phyloP scores from a whole-genome alignment of 441 rosid species.

The Aquilaria agallochum region DNA sequence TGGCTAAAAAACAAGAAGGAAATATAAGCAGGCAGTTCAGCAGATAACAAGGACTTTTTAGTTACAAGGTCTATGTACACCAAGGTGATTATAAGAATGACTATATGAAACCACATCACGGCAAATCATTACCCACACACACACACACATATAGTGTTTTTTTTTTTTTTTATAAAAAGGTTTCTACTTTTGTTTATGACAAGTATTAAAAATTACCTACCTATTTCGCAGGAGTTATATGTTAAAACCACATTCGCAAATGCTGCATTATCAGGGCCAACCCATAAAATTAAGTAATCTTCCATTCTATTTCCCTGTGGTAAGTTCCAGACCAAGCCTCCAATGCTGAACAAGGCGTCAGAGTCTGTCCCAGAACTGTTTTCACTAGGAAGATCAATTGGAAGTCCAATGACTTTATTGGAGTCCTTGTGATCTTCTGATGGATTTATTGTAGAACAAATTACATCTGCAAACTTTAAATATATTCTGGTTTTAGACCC shows the following conservation, averaged over 20 bases:
- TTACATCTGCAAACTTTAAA: slow-evolving; percentile 48
- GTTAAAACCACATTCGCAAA: slow-evolving; percentile 75
- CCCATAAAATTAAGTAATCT: slow-evolving; percentile 68
- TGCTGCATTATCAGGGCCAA: slow-evolving; percentile 76
- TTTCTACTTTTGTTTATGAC: not conserved
- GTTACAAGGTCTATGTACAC: not conserved
- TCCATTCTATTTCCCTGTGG: slow-evolving; percentile 61
- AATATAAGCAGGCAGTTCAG: slow-evolving; percentile 7
- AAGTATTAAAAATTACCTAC: slow-evolving; percentile 31
- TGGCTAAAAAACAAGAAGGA: slow-evolving; percentile 53
- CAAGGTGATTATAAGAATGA: not conserved
- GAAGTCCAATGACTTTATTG: slow-evolving; percentile 17
- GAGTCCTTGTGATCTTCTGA: slow-evolving; percentile 29
- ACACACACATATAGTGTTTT: not conserved
- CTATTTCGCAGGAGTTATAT: slow-evolving; percentile 79
- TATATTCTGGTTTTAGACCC: slow-evolving; percentile 20
- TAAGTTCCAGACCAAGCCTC: slow-evolving; percentile 80
- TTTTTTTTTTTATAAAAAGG: not conserved
- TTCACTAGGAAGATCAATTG: slow-evolving; percentile 15
- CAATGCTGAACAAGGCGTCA: slow-evolving; percentile 37
- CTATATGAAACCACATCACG: not conserved
- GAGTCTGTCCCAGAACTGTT: slow-evolving; percentile 21
- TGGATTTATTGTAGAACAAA: slow-evolving; percentile 48
- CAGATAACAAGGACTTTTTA: not conserved
- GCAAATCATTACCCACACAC: not conserved